Evolutionary conservation across 208 protist species (phyloP).

Genomic region (Crithidia brevicula): DNA sequence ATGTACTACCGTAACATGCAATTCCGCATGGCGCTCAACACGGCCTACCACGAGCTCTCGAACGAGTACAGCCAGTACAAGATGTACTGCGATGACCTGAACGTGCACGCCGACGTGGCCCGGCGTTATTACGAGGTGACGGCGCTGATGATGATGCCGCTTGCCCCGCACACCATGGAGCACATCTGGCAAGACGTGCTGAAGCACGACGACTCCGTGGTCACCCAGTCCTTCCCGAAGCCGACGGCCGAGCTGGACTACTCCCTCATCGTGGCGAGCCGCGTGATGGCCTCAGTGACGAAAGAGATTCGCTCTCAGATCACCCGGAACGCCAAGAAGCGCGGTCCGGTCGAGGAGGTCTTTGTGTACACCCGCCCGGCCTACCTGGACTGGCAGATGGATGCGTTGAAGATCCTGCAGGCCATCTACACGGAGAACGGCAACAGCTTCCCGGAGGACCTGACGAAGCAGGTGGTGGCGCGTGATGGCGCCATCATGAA

Average conservation of each 20-base stretch:
- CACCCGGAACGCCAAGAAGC: slow-evolving; percentile 82
- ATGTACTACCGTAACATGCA: slow-evolving; percentile 92
- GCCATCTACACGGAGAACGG: slow-evolving; percentile 61
- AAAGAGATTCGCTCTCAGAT: slow-evolving; percentile 90
- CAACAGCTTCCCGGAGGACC: slow-evolving; percentile 62
- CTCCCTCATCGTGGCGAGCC: slow-evolving; percentile 65
- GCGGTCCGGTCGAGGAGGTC: slow-evolving; percentile 59
- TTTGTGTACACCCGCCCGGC: slow-evolving; percentile 70
- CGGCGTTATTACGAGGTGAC: slow-evolving; percentile 93
- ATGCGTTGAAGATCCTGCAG: slow-evolving; percentile 72
- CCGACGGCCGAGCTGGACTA: slow-evolving; percentile 78
- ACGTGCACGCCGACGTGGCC: slow-evolving; percentile 79
- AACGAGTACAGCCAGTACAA: slow-evolving; percentile 95
- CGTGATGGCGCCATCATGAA: slow-evolving; percentile 45
- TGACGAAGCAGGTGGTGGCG: slow-evolving; percentile 55
- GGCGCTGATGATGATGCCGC: slow-evolving; percentile 95
- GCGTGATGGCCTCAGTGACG: slow-evolving; percentile 82
- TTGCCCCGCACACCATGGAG: slow-evolving; percentile 97
- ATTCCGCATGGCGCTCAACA: slow-evolving; percentile 96
- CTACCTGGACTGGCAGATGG: slow-evolving; percentile 82
- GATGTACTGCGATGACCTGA: slow-evolving; percentile 70
- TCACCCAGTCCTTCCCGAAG: slow-evolving; percentile 65
- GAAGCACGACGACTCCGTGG: slow-evolving; percentile 57
- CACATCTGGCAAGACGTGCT: slow-evolving; percentile 95
- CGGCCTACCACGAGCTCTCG: slow-evolving; percentile 95